A percentile compares a stretch with the other conserved stretches of the same genome.
Evolutionary conservation across 2,329 filamentous ascomycete species (phyloP).

Genomic region (Paecilomyces sp.): DNA sequence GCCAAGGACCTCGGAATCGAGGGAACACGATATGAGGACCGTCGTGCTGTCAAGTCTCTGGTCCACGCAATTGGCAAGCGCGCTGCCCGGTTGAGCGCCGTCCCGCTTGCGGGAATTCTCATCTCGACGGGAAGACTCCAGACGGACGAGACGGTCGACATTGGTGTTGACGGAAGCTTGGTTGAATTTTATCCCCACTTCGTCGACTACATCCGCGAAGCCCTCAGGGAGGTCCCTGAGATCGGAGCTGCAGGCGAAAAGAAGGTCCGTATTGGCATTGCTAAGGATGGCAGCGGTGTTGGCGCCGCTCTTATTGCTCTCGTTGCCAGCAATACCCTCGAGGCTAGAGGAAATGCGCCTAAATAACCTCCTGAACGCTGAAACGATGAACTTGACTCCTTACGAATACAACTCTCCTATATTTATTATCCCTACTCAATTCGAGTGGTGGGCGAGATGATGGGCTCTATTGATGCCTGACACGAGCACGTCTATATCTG

Average conservation of each 20-base stretch:
- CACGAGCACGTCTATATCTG: background rate
- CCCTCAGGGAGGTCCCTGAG: constrained; percentile 65
- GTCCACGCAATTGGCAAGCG: constrained; percentile 79
- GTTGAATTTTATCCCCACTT: constrained; percentile 96
- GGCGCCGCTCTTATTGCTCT: constrained; percentile 91
- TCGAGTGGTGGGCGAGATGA: background rate
- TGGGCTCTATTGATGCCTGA: background rate
- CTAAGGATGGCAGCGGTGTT: constrained; percentile 94
- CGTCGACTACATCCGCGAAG: constrained; percentile 78
- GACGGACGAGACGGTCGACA: constrained; percentile 67
- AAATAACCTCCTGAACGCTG: background rate
- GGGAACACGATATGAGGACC: constrained; percentile 73
- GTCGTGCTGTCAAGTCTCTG: constrained; percentile 77
- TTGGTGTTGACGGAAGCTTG: constrained; percentile 89
- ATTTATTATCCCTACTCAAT: background rate
- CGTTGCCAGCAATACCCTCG: constrained; percentile 55
- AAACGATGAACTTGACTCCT: background rate
- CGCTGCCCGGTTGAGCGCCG: constrained; percentile 78
- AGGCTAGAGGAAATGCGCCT: background rate
- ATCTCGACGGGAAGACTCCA: constrained; percentile 69
- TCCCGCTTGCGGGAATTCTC: constrained; percentile 78
- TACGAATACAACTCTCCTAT: background rate
- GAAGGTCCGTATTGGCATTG: constrained; percentile 87
- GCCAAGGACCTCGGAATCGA: constrained; percentile 70
- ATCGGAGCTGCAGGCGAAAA: constrained; percentile 74